Evolutionary conservation across 2,329 filamentous ascomycete genomes (phyloP).

Genomic region (Colletotrichum tamarilloi): DNA sequence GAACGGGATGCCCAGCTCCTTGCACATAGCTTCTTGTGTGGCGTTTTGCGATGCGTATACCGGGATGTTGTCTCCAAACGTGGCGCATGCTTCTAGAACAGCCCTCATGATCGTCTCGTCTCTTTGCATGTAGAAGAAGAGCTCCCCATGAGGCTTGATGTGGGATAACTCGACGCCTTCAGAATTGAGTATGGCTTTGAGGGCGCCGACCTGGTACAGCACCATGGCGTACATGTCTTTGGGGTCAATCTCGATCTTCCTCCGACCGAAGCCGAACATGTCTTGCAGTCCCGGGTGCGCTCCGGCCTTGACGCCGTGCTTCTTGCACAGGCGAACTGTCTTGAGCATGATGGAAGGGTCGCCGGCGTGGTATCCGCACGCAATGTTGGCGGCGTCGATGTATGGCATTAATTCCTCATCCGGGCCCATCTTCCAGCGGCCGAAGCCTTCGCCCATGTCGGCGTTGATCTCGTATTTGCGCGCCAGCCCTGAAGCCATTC

Average conservation of each 20-base stretch:
- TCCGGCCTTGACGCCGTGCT: constrained; percentile 65
- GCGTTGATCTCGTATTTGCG: constrained; percentile 54
- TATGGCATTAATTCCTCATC: constrained; percentile 62
- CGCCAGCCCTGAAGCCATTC: constrained; percentile 1
- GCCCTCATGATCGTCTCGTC: constrained; percentile 42
- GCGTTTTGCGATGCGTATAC: constrained; percentile 41
- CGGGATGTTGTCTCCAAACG: constrained; percentile 40
- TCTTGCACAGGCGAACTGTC: constrained; percentile 68
- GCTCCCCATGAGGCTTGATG: constrained; percentile 63
- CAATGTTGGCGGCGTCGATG: constrained; percentile 72
- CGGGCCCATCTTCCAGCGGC: constrained; percentile 49
- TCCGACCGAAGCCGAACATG: constrained; percentile 71
- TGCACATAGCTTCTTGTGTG: constrained; percentile 31
- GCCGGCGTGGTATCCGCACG: constrained; percentile 69
- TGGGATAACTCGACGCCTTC: constrained; percentile 68
- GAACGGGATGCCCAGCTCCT: constrained; percentile 34
- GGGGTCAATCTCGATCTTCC: constrained; percentile 68
- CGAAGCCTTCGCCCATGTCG: constrained; percentile 64
- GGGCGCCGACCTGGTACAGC: constrained; percentile 72
- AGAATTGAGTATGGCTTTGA: constrained; percentile 68
- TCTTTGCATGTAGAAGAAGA: constrained; percentile 56
- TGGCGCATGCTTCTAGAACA: constrained; percentile 41
- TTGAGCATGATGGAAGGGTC: constrained; percentile 74
- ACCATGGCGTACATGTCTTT: constrained; percentile 68
- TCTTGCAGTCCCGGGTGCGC: constrained; percentile 75